Conservation (phyloP, 2,329 filamentous ascomycete species). For the Fusarium incarnatum region DNA sequence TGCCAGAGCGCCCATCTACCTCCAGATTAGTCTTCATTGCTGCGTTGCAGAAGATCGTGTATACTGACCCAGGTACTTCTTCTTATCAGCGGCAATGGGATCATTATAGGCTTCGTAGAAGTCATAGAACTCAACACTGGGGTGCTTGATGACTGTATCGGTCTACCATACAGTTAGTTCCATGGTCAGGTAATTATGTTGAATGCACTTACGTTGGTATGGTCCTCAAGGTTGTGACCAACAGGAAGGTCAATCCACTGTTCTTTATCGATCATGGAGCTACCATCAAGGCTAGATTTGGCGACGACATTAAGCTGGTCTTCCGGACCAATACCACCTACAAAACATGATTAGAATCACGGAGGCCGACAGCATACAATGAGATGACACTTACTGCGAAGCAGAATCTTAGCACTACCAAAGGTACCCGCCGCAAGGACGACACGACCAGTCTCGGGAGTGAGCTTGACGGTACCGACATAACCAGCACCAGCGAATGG, state of each 20-base stretch:
- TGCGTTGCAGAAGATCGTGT: accelerated
- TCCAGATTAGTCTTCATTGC: background rate
- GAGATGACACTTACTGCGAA: conserved; percentile 4
- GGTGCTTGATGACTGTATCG: conserved; percentile 11
- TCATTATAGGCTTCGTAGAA: conserved; percentile 10
- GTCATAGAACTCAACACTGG: conserved; percentile 14
- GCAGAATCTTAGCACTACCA: conserved; percentile 13
- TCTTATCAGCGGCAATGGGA: background rate
- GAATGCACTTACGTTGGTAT: conserved; percentile 13
- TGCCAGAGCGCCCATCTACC: background rate
- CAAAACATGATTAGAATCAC: background rate
- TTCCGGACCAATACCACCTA: conserved; percentile 16
- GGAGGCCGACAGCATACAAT: accelerated
- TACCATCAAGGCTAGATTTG: conserved; percentile 2
- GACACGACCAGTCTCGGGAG: conserved; percentile 17
- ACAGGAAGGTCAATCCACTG: conserved; percentile 21
- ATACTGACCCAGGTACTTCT: background rate
- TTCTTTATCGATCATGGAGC: conserved; percentile 8
- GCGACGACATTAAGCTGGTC: conserved; percentile 11
- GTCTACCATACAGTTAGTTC: background rate
- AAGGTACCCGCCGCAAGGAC: conserved; percentile 13
- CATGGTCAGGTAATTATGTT: too few relatives aligned
- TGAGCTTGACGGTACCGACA: conserved; percentile 11
- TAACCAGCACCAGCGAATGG: conserved; percentile 10
- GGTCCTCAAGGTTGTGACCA: conserved; percentile 15